Conservation (phyloP, 352 stramenopile genomes). For the Globisporangium nunn region DNA sequence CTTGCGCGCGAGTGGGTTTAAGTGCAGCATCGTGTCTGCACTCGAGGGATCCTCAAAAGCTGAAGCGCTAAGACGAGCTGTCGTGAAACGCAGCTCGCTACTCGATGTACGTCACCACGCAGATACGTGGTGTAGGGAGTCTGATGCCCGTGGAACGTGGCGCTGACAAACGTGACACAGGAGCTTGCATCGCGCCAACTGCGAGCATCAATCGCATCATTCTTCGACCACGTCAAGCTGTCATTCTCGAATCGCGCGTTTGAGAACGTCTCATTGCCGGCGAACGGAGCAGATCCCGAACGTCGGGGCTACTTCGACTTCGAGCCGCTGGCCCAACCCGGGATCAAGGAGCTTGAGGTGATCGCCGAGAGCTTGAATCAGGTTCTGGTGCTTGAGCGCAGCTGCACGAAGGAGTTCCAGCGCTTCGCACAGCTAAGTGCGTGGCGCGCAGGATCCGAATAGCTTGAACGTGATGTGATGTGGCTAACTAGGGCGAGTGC, state of each 20-base stretch:
- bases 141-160: not conserved
- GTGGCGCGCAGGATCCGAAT: not conserved
- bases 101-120: conserved; percentile 19
- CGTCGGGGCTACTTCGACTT: not conserved
- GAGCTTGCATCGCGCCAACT: conserved; percentile 33
- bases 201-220: conserved; percentile 22
- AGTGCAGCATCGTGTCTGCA: conserved; percentile 1
- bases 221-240: conserved; percentile 26
- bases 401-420: conserved; percentile 10
- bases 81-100: conserved; percentile 24
- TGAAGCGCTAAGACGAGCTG: conserved; percentile 16
- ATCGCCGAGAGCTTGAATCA: not conserved
- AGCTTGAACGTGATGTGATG: too few relatives aligned
- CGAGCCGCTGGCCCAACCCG: not conserved
- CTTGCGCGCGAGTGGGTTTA: conserved; percentile 12
- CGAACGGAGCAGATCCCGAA: not conserved
- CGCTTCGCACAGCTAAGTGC: conserved; percentile 10
- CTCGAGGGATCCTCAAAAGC: conserved; percentile 9
- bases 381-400: conserved; percentile 8
- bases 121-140: too few relatives aligned
- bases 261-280: conserved; percentile 3
- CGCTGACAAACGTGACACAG: conserved; percentile 7
- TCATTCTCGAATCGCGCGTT: conserved; percentile 22
- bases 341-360: not conserved
- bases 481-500: not conserved